Evolutionary conservation across 495 filamentous ascomycete genomes (phyloP), one percentile per base, ranked within the genome.

Genomic region (Polyplosphaeria fusca): DNA sequence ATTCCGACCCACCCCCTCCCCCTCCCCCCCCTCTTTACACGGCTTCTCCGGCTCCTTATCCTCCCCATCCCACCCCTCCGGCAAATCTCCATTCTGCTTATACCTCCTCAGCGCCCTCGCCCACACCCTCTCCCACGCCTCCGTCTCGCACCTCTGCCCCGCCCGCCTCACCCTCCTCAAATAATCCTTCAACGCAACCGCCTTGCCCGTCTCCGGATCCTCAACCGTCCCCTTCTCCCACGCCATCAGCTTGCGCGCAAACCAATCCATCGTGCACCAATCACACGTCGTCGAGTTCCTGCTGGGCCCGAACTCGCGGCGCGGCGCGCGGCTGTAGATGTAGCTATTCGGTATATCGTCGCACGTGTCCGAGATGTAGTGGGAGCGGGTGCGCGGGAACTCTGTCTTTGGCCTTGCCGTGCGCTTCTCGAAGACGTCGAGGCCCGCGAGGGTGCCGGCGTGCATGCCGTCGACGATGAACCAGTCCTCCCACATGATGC

Each of bases 381-480:
- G 14, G 1, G 5, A 47, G 13, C 20, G 5, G 20, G 41, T 41
- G 12, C 22, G 16, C 12, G 3, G 4, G 13, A 14, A 37, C 14
- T 41, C 30, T n/a, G 23, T 43, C 32, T 20, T 26, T 20, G 54
- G 5, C 5, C 23, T 50, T 7, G 26, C 5, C 2, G 54, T 58
- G 0, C 4, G 20, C 4, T 9, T 26, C 18, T 49, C 45, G 16
- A 58, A 42, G 13, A 25, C 11, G 16, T 58, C 54, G 4, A 58
- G 24, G 16, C 54, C 54, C 24, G 41, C 54, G 35, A 58, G 54
- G 24, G 49, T 58, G 1, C 32, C 54, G 13, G 54, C 37, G 45
- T 58, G 49, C 54, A 58, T 58, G 22, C 54, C 54, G 18, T 58
- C 54, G 16, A 50, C 45, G 38, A 58, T 43, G 38, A 42, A 43